Evolutionary conservation across 192 early-diverging fungal genomes (phyloP).

Genomic region (Coemansia sp.): DNA sequence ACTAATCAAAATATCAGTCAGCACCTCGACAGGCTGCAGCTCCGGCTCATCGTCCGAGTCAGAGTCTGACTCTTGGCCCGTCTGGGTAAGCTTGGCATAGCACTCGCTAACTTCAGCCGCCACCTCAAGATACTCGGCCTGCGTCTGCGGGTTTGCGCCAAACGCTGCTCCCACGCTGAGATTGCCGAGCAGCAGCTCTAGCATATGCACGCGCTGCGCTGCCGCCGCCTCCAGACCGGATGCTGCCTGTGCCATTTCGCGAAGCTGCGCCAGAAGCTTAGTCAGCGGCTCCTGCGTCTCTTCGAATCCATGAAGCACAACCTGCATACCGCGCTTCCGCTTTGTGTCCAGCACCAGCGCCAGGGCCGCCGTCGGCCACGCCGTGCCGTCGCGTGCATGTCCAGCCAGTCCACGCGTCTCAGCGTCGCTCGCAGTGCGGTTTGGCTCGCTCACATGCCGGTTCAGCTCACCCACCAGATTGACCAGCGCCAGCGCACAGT

Average conservation of each 20-base stretch:
- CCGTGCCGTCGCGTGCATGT: slow-evolving; percentile 8
- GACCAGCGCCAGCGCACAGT: slow-evolving; percentile 64
- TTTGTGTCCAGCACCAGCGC: slow-evolving; percentile 21
- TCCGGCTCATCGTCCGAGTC: slow-evolving; percentile 57
- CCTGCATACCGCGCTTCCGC: slow-evolving; percentile 1
- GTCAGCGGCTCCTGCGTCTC: slow-evolving; percentile 14
- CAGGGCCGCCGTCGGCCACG: not conserved
- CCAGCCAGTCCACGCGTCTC: not conserved
- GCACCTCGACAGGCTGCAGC: slow-evolving; percentile 84
- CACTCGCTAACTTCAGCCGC: slow-evolving; percentile 76
- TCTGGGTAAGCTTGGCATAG: slow-evolving; percentile 53
- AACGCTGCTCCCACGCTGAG: slow-evolving; percentile 38
- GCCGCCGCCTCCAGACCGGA: not conserved
- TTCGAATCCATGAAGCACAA: slow-evolving; percentile 15
- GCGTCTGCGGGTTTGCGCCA: slow-evolving; percentile 64
- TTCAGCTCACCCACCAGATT: slow-evolving; percentile 67
- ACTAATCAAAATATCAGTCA: slow-evolving; percentile 88
- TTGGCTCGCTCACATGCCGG: slow-evolving; percentile 11
- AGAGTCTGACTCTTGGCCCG: slow-evolving; percentile 46
- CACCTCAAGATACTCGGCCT: slow-evolving; percentile 54
- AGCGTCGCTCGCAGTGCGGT: not conserved
- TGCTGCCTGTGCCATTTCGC: slow-evolving; percentile 10
- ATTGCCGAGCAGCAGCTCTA: slow-evolving; percentile 42
- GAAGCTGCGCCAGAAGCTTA: slow-evolving; percentile 14
- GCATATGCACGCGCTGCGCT: slow-evolving; percentile 29